Evolutionary conservation across 1,284 basidiomycete species (phyloP).

Genomic region (Nidula niveotomentosa): DNA sequence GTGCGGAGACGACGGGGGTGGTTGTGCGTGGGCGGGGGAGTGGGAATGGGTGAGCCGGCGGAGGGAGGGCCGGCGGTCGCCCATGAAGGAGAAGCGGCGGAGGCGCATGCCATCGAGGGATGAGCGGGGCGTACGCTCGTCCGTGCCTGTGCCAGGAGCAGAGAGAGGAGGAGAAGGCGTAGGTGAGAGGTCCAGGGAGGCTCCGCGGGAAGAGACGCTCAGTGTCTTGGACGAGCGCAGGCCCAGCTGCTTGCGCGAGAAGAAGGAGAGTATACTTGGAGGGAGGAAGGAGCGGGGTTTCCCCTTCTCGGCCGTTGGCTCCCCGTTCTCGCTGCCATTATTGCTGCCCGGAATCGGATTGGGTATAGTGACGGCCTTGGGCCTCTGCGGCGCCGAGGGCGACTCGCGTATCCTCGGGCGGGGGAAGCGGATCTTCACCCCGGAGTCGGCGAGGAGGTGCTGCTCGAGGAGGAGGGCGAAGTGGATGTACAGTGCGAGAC

Average conservation of each 20-base stretch:
- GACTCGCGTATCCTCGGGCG: conserved; percentile 23
- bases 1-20: neutral
- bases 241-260: conserved; percentile 36
- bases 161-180: neutral
- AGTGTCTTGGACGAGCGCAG: conserved; percentile 22
- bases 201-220: conserved; percentile 25
- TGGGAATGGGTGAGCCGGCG: conserved; percentile 2
- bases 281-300: conserved; percentile 9
- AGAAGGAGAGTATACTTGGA: conserved; percentile 37
- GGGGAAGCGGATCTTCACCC: conserved; percentile 27
- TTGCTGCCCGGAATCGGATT: too few species aligned
- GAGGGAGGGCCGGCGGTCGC: conserved; percentile 25
- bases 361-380: neutral
- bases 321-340: neutral
- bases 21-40: neutral
- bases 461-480: conserved; percentile 64
- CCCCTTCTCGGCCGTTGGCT: neutral
- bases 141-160: conserved; percentile 11
- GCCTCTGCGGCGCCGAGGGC: conserved; percentile 28
- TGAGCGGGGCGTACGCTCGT: conserved; percentile 12
- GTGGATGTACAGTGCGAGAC: conserved; percentile 53
- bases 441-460: conserved; percentile 50
- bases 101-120: conserved; percentile 28
- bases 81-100: conserved; percentile 47
- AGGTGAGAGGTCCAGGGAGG: conserved; percentile 34